Base-by-base conservation (phyloP, 2,329 filamentous ascomycete species). In the Escovopsis sp. region DNA sequence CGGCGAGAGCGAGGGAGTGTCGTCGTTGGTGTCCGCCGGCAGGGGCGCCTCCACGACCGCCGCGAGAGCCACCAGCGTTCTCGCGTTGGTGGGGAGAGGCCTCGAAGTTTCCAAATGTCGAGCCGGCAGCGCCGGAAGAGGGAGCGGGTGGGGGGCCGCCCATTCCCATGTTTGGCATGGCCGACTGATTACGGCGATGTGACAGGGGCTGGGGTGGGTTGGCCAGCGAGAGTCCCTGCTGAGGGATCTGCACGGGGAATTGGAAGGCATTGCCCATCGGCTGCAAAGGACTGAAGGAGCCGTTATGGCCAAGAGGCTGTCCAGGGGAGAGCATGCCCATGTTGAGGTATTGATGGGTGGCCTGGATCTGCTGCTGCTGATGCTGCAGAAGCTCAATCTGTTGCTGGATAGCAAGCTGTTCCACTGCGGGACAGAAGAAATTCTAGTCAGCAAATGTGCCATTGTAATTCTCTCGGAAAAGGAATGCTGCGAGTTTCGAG, bases 151-250 rank as follows among this genome's bases (percentile, higher is more conserved):
- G 83, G 30, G 79, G 84, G 23, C 85, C 86, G 23, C 85, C 86
- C 77, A 94, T 84, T 48, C 81, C 78, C 74, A 95, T 86, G 55
- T 86, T 91, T 40, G 91, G 88, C 52, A 96, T 74, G 59, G 89
- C 89, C 60, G 91, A 96, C 67, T 95, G 89, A 71, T 96, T 96
- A 69, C 91, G 87, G 63, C 91, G 87, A 73, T 98, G 91, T 63
- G 86, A 80, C 53, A 80, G 70, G 49, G 84, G 80, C 61, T 91
- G 86, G 48, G 75, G 80, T 36, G 85, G 82, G 48, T 82, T 70
- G 54, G 80, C 82, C 76, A 89, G 78, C 43, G 77, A 73, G 33
- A 85, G 72, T 50, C 79, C 82, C 58, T 82, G 80, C 63, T 83
- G 79, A 56, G 75, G 74, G 57, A 83, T 69, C 67, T 85, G 85